Base-by-base conservation (phyloP, 2,329 filamentous ascomycete genomes). In the Immersiporthe knoxdaviesiana region DNA sequence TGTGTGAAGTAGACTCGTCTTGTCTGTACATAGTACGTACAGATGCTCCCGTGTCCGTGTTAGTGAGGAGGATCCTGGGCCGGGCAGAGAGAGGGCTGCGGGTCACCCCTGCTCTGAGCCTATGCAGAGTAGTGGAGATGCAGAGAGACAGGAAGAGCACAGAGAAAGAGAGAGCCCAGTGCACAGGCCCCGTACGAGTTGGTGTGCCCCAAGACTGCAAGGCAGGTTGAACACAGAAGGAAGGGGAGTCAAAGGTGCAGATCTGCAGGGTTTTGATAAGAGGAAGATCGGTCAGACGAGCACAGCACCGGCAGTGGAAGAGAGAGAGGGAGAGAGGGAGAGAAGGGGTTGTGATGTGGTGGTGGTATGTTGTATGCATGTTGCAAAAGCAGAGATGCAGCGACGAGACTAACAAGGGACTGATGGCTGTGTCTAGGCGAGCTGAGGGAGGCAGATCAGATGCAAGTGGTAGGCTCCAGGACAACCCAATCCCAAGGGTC, bases 61-160 rank as follows among this genome's bases (percentile, higher is more conserved):
- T 32, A 59, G 64, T 68, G 67, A 47, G 60, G 54, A 60, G 32
- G n/a, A 63, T 63, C 32, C 59, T 66, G 61, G 69, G 64, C 58
- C 63, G 69, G 60, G 68, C 58, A 70, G 61, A 68, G 47, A 70
- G 65, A 68, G 59, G 66, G 69, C 59, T 63, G 66, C 69, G 44
- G 52, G 63, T 18, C 47, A 70, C 66, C 69, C 69, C 66, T 68
- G 69, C 60, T 54, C 54, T 47, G 41, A 47, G 27, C 16, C 24
- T 65, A 70, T 70, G 69, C 66, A 70, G 52, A 50, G 65, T 39
- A 63, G 69, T 70, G 69, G 69, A 47, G 69, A 58, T 59, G 54
- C 63, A 64, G 30, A 30, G 18, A 44, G 41, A 44, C 16, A 44
- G 12, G 16, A 3, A 44, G 14, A 44, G 11, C 4, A 35, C 10